Evolutionary conservation across 2,329 filamentous ascomycete genomes (phyloP).

Genomic region (Incumbomyces delicatus): DNA sequence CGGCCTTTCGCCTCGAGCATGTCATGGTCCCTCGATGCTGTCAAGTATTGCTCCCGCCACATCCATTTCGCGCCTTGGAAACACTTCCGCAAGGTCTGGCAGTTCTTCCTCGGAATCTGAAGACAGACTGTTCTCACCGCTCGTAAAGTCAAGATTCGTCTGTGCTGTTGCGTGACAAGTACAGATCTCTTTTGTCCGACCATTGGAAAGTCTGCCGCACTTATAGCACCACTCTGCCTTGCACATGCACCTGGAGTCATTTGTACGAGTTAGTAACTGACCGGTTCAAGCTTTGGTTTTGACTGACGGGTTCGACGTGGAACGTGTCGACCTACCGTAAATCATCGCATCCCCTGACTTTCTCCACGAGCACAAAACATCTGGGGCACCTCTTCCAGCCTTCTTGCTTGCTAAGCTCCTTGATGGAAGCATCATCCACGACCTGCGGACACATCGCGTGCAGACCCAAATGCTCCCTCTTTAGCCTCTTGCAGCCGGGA

Average conservation of each 20-base stretch:
- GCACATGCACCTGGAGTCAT: constrained; percentile 9
- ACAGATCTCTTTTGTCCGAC: neutral
- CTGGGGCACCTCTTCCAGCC: constrained; percentile 17
- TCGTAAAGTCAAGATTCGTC: no score
- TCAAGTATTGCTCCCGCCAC: no score
- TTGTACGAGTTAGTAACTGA: neutral
- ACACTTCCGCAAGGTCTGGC: neutral
- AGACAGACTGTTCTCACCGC: no score
- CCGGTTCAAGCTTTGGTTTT: no score
- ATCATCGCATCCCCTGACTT: constrained; percentile 12
- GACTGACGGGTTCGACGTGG: neutral
- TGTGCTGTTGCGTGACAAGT: neutral
- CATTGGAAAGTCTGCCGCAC: constrained; percentile 8
- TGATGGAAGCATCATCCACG: neutral
- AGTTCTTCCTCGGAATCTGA: neutral
- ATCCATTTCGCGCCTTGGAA: no score
- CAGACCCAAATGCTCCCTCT: neutral
- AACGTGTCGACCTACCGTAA: constrained; percentile 9
- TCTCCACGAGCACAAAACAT: constrained; percentile 15
- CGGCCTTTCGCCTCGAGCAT: no score
- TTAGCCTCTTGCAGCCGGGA: neutral
- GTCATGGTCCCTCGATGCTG: no score
- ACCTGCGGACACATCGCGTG: constrained; percentile 3
- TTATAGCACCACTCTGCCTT: constrained; percentile 16
- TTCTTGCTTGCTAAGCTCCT: constrained; percentile 7